Evolutionary conservation across 2,329 filamentous ascomycete species (phyloP), one percentile per base, ranked within the genome.

Genomic region (Blastomyces gilchristii): DNA sequence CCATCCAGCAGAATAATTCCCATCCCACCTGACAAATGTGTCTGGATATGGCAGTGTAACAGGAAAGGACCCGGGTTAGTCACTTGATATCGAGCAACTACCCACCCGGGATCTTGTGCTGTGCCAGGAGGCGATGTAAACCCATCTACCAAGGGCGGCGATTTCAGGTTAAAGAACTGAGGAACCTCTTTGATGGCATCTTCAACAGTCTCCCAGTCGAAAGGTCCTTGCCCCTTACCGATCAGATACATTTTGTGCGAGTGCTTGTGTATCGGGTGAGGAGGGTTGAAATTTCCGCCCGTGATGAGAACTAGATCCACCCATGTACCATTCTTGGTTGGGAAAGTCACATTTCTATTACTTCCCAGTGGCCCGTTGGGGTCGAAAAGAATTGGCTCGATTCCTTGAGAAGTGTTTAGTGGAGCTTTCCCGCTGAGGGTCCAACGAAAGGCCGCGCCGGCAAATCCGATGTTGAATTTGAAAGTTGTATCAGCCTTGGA

Each of bases 41-140:
- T 75, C 65, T 79, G 73, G 22, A 82, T 77, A 68, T 82, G 80
- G 64, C 80, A 82, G 69, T 82, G 80, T 53, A 83, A 65, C 58
- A 82, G 68, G 63, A 76, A 82, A 0, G 78, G 74, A 0, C 80
- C 79, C 0, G 80, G 78, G 62, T 78, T 80, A 0, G 73, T 69
- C 0, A 77, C 76, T 56, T 79, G 75, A 63, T 82, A 82, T 47
- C 79, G 65, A 18, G 81, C 65, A 0, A 74, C 77, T 54, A 79
- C 68, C 79, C 79, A 81, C 3, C 67, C 68, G 1, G 73, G 71
- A 2, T 52, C 60, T 11, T 50, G 28, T 28, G 57, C 37, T 3
- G 62, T 31, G 0, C 70, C 71, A 9, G 63, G 63, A 9, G 67
- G 66, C 1, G 75, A 76, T 9, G 74, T 69, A 65, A 77, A 79